Percentiles rank a stretch among this genome's conserved stretches.
phyloP scores from a whole-genome alignment of 2,329 filamentous ascomycete genomes.

The Domatiomyces catenatus region DNA sequence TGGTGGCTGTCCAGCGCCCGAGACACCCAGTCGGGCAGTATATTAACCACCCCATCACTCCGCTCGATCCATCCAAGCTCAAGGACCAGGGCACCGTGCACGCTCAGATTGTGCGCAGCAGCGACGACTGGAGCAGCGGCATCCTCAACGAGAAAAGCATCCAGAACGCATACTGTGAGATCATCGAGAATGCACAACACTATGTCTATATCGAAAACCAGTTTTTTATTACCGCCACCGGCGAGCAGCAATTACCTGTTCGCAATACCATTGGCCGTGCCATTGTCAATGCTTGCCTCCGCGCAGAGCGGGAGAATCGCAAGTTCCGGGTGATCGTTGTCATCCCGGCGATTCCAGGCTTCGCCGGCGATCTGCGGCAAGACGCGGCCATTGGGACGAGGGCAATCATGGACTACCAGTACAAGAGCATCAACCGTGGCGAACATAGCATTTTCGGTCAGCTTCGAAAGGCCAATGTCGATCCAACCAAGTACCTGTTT shows the following conservation, averaged over 20 bases:
- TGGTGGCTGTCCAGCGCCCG: conserved; percentile 76
- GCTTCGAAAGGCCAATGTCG: conserved; percentile 33
- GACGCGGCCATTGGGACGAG: conserved; percentile 71
- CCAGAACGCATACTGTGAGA: conserved; percentile 70
- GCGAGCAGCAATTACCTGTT: conserved; percentile 69
- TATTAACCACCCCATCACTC: conserved; percentile 58
- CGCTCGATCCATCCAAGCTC: conserved; percentile 49
- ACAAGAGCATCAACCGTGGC: conserved; percentile 85
- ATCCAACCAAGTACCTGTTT: conserved; percentile 55
- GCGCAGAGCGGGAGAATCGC: conserved; percentile 62
- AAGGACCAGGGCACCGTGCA: conserved; percentile 57
- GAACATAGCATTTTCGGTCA: conserved; percentile 80
- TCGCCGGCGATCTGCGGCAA: conserved; percentile 76
- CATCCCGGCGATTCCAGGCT: conserved; percentile 84
- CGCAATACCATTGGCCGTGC: conserved; percentile 76
- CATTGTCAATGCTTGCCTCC: conserved; percentile 79
- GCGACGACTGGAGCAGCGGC: conserved; percentile 84
- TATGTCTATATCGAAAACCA: conserved; percentile 98
- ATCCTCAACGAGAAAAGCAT: conserved; percentile 74
- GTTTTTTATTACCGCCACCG: conserved; percentile 93
- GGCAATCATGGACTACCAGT: conserved; percentile 98
- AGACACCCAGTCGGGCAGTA: conserved; percentile 83
- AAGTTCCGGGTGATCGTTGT: conserved; percentile 85
- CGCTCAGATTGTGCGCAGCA: conserved; percentile 78
- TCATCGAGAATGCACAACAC: conserved; percentile 77